Evolutionary conservation across 345 rosid species (phyloP), one percentile per base, ranked within the genome.

Genomic region (Hibiscus trionum): DNA sequence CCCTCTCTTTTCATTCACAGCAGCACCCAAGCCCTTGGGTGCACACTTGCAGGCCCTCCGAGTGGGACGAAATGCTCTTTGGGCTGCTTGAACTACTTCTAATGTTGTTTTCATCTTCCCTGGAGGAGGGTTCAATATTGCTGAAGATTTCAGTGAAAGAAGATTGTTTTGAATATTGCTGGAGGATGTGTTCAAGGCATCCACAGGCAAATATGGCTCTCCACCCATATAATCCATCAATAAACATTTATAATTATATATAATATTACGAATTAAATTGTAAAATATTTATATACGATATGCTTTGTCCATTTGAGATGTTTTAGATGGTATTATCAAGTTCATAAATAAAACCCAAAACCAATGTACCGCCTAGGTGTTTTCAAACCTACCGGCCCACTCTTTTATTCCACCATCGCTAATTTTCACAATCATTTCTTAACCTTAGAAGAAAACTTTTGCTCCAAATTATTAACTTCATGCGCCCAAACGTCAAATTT

Each of bases 1-100:
- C 69, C 72, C 24, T 68, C 63, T 27, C 15, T 42, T 3, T 27
- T 70, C 58, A 19, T 70, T 73, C 52, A 37, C 12, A 3, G 2
- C n/a, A n/a, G n/a, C n/a, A n/a, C n/a, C n/a, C n/a, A 9, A 91
- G 86, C 39, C 98, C 95, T 78, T 94, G 96, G 0, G 97, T 90
- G 82, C 98, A 94, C 1, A 91, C 84, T 62, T 94, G 97, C 67
- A 94, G 77, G 77, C 84, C 83, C 67, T 82, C 91, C 7, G 71
- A 80, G 73, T 78, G 78, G 85, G 81, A 72, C 0, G 85, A 73
- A 27, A 79, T 77, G 72, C 79, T 74, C 87, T 84, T 66, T 31
- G 60, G 42, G 66, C 21, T 21, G 72, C 26, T 35, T 7, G 78
- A 39, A 7, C 76, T 66, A 7, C 77, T 66, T 35, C 39, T 37